Evolutionary conservation across 768 basidiomycete genomes (phyloP).

Genomic region (Boletus huronensis): DNA sequence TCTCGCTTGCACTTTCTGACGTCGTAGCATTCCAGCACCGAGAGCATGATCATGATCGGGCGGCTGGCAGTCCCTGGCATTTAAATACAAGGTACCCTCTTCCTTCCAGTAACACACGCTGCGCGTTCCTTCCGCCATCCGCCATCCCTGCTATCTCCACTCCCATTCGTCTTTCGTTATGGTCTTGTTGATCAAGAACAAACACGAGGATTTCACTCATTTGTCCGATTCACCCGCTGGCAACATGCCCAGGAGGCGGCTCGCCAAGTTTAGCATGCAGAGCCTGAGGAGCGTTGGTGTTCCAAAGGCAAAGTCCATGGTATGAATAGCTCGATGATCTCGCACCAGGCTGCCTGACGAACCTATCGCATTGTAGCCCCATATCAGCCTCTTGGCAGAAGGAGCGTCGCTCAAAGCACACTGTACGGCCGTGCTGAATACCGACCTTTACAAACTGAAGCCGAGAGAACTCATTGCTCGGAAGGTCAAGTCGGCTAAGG

Average conservation of each 20-base stretch:
- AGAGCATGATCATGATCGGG: background rate
- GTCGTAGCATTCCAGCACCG: background rate
- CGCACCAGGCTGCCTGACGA: background rate
- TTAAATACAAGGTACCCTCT: background rate
- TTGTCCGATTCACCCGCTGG: constrained; percentile 6
- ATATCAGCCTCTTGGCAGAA: background rate
- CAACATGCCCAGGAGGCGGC: background rate
- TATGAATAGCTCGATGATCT: background rate
- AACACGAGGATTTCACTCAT: constrained; percentile 9
- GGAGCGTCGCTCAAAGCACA: constrained; percentile 1
- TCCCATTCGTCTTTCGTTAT: background rate
- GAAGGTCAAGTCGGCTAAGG: constrained; percentile 10
- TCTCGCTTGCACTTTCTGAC: background rate
- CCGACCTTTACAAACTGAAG: background rate
- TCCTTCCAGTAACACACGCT: background rate
- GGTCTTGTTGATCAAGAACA: constrained; percentile 21
- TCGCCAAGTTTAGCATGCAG: background rate
- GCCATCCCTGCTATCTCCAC: background rate
- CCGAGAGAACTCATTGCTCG: constrained; percentile 2
- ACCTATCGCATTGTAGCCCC: constrained; percentile 2
- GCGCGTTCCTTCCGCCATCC: background rate
- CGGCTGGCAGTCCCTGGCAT: background rate
- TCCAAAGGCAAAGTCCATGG: constrained; percentile 10
- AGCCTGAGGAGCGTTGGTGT: constrained; percentile 4
- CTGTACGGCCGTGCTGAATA: background rate